Base-by-base conservation (phyloP, 495 filamentous ascomycete species). In the Cenococcum geophilum region DNA sequence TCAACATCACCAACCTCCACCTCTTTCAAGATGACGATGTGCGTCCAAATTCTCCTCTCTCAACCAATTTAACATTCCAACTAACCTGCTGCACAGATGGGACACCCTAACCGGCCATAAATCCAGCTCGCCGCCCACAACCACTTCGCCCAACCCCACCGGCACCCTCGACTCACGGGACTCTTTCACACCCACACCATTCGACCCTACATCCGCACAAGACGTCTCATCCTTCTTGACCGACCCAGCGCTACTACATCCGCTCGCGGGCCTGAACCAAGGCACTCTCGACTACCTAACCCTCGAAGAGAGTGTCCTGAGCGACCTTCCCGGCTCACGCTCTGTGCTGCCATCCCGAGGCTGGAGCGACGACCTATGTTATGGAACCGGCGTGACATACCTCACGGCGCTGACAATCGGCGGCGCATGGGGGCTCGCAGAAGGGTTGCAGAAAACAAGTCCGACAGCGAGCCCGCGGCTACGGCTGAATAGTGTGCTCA, bases 331-430 rank as follows among this genome's bases (percentile, higher is more conserved):
- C 54, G 92, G 91, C 68, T 79, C 83, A 43, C 87, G 87, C 59
- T 90, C 91, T 14, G 86, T 89, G 37, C 82, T 98, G 36, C 95
- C 95, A 4, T 96, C 91, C 27, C 86, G 95, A 71, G 93, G 93
- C 67, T 98, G 95, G 85, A 93, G 89, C 54, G 93, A 98, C 72
- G 93, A 98, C 74, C 84, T 98, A 53, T 97, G 93, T 76, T 98
- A 98, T 72, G 95, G 95, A 68, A 91, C 92, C 23, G 93, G 93
- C 58, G 85, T 92, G 37, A 95, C 90, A 64, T 98, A 98, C 74
- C 82, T 98, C 55, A 78, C 85, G 11, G 93, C 86, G 0, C 78
- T 98, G 63, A 82, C 89, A n/a, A 55, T 95, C 43, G 93, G 93
- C 68, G 93, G 93, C 58, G 83, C 82, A 55, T 97, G 92, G 91